Evolutionary conservation across 176 grass and related monocot species (phyloP).

Genomic region (Musa schizocarpa): DNA sequence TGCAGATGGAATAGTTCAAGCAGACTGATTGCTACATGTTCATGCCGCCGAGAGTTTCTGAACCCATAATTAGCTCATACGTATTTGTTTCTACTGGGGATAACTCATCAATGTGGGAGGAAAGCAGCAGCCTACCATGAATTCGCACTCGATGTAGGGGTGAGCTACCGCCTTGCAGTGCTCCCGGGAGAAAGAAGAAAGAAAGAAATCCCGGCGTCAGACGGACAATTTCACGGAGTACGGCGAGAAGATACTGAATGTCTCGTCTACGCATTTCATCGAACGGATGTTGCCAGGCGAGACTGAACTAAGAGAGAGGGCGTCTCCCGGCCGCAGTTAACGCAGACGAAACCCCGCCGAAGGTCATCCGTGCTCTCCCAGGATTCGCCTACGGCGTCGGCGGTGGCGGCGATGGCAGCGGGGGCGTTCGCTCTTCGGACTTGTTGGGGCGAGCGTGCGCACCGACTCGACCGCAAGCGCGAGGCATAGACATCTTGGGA

Average conservation of each 20-base stretch:
- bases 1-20: background rate
- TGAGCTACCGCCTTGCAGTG: conserved; percentile 71
- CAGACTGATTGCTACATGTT: background rate
- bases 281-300: conserved; percentile 84
- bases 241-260: background rate
- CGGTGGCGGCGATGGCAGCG: background rate
- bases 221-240: background rate
- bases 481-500: no score
- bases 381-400: background rate
- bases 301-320: conserved; percentile 69
- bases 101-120: no score
- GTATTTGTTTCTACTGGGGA: no score
- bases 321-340: conserved; percentile 48
- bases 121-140: conserved; percentile 47
- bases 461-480: background rate
- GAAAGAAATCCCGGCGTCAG: background rate
- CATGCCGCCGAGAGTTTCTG: background rate
- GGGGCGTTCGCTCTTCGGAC: background rate
- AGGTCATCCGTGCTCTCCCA: conserved; percentile 2
- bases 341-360: conserved; percentile 43
- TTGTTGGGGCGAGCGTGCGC: background rate
- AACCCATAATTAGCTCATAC: no score
- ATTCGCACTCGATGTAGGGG: conserved; percentile 93
- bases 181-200: conserved; percentile 24
- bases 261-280: conserved; percentile 79